Conservation (phyloP, 2,329 filamentous ascomycete genomes). For the Paracamarosporium sp. region DNA sequence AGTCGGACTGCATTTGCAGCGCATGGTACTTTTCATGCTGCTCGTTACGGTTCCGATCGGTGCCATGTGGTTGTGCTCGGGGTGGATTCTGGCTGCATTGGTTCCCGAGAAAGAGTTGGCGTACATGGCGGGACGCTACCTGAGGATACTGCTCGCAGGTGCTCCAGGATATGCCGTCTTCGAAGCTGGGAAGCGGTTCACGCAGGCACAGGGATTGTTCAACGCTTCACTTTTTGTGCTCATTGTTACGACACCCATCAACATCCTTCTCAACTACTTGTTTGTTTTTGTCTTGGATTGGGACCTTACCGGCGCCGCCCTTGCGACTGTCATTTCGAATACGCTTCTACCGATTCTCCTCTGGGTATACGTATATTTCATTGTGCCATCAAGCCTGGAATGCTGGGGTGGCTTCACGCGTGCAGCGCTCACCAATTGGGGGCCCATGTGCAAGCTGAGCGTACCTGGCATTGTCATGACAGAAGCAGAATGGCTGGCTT, state of each 20-base stretch:
- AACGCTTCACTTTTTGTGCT: constrained; percentile 57
- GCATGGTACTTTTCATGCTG: constrained; percentile 60
- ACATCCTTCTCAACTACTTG: constrained; percentile 58
- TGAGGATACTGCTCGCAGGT: constrained; percentile 57
- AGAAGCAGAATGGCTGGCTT: constrained; percentile 64
- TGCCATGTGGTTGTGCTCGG: constrained; percentile 57
- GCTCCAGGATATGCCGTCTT: constrained; percentile 62
- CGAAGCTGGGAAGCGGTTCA: constrained; percentile 61
- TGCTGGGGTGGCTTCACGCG: constrained; percentile 77
- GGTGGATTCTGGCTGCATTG: constrained; percentile 53
- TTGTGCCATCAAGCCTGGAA: constrained; percentile 46
- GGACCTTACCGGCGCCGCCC: constrained; percentile 60
- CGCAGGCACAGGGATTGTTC: constrained; percentile 63
- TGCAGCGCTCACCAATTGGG: constrained; percentile 75
- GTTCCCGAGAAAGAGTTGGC: constrained; percentile 58
- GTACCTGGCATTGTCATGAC: constrained; percentile 93
- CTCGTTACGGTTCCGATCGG: constrained; percentile 57
- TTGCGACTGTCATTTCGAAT: constrained; percentile 59
- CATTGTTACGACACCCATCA: constrained; percentile 56
- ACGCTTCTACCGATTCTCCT: constrained; percentile 57
- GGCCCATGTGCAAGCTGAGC: constrained; percentile 85
- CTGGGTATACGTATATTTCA: constrained; percentile 53
- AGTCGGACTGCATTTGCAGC: constrained; percentile 61
- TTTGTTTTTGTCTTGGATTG: constrained; percentile 52
- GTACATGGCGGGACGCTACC: constrained; percentile 57